Conservation (phyloP, 176 grass and related monocot species). For the Raddia guianensis region DNA sequence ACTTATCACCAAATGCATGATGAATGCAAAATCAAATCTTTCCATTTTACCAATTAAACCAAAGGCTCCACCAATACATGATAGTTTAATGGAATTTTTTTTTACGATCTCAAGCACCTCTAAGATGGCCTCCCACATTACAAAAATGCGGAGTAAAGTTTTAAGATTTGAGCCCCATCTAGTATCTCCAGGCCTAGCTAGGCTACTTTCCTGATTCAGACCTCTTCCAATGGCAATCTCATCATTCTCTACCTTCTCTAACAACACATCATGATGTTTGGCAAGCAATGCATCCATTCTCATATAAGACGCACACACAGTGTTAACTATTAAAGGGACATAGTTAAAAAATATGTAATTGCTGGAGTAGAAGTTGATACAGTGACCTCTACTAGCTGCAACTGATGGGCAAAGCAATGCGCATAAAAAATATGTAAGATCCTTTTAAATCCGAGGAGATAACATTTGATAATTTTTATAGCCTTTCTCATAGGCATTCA, state of each 20-base stretch:
- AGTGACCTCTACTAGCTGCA: background rate
- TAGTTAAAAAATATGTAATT: background rate
- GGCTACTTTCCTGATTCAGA: too few relatives aligned
- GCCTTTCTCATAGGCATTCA: background rate
- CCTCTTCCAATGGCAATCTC: background rate
- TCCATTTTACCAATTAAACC: too few relatives aligned
- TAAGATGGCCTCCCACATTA: too few relatives aligned
- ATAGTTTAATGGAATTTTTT: too few relatives aligned
- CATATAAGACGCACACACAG: background rate
- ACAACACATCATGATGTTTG: background rate
- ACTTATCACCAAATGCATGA: too few relatives aligned
- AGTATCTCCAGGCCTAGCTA: too few relatives aligned
- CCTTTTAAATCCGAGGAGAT: background rate
- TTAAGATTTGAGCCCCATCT: too few relatives aligned
- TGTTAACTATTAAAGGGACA: background rate
- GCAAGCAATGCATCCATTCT: background rate
- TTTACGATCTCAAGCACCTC: too few relatives aligned
- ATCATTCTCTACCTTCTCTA: background rate
- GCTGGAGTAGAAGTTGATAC: background rate
- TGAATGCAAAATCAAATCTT: too few relatives aligned
- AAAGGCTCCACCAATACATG: too few relatives aligned
- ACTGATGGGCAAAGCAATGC: background rate
- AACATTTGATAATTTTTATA: background rate
- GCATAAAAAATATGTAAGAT: background rate
- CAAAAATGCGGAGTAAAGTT: too few relatives aligned